A percentile compares a stretch with the other conserved stretches of the same genome.
Evolutionary conservation across 2,329 filamentous ascomycete genomes (phyloP).

Genomic region (Neonectria punicea): DNA sequence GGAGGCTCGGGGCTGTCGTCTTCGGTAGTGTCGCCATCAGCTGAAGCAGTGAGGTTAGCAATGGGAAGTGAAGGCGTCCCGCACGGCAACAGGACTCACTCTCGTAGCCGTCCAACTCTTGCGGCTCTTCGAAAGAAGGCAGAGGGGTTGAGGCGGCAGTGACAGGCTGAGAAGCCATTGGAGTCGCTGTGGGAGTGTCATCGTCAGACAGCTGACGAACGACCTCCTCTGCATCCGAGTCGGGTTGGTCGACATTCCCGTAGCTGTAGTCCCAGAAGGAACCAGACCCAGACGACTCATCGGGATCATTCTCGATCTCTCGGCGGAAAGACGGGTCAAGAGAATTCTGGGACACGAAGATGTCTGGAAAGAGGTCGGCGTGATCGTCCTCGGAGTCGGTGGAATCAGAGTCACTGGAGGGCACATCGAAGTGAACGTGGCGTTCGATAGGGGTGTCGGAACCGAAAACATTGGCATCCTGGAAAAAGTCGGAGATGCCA

Average conservation of each 20-base stretch:
- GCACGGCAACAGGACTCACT: conserved; percentile 58
- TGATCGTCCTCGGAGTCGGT: conserved; percentile 71
- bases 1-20: conserved; percentile 66
- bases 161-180: conserved; percentile 47
- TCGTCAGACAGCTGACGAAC: conserved; percentile 52
- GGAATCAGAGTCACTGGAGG: conserved; percentile 73
- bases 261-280: conserved; percentile 73
- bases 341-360: conserved; percentile 80
- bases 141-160: conserved; percentile 38
- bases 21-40: conserved; percentile 71
- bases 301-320: conserved; percentile 76
- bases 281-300: conserved; percentile 66
- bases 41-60: conserved; percentile 56
- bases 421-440: conserved; percentile 79
- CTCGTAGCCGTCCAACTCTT: conserved; percentile 67
- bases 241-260: conserved; percentile 53
- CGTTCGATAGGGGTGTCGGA: conserved; percentile 60
- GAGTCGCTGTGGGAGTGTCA: conserved; percentile 56
- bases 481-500: conserved; percentile 55
- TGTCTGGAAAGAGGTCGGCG: conserved; percentile 77
- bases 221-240: conserved; percentile 57
- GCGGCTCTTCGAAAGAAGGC: conserved; percentile 47
- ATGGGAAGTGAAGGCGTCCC: conserved; percentile 22
- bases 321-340: conserved; percentile 78
- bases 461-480: conserved; percentile 53